Evolutionary conservation across 2,329 filamentous ascomycete genomes (phyloP), one percentile per base, ranked within the genome.

Genomic region (Cryphonectria nitschkei): DNA sequence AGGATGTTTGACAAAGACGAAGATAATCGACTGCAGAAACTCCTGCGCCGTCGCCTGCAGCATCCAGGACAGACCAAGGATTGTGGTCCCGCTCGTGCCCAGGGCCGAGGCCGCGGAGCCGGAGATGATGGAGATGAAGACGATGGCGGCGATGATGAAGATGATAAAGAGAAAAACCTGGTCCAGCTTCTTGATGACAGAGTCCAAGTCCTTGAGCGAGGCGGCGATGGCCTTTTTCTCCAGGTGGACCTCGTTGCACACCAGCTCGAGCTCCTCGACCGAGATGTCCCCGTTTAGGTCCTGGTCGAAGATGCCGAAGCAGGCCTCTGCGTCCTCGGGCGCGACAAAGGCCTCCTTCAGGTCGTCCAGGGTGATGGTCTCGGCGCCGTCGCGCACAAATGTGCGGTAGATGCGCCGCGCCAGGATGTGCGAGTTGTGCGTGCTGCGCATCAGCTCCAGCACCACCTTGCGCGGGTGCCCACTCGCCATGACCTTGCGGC

Each of bases 211-310:
- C 81, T 98, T 98, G 71, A 98, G 85, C 0, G 95, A 97, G 0
- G 95, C 95, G 0, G 94, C 95, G 75, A 98, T 98, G 9, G 94
- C 94, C 80, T 98, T 98, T 78, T 95, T 93, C 83, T 98, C 95
- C 22, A 95, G 89, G 50, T 95, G 94, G 74, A 98, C 96, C 78
- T 98, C 95, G 67, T 97, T 95, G 81, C 94, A 97, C 34, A 97
- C 94, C 32, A 93, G 90, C 80, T 98, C 95, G 32, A 98, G 88
- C 79, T 98, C 95, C 77, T 97, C 94, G 88, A 97, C 94, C 0
- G 93, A 97, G 65, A 98, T 97, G 77, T 98, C 95, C 4, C 95
- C 95, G 74, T 98, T 98, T 83, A 98, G 89, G 76, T 98, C 95
- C 78, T 96, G 97, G 82, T 98, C 95, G 75, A 98, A 98, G 85